These are phyloP conservation scores for Didymella pomorum DNA, from an alignment of 2,329 filamentous ascomycete genomes.

Conservation along the genomic window DNA sequence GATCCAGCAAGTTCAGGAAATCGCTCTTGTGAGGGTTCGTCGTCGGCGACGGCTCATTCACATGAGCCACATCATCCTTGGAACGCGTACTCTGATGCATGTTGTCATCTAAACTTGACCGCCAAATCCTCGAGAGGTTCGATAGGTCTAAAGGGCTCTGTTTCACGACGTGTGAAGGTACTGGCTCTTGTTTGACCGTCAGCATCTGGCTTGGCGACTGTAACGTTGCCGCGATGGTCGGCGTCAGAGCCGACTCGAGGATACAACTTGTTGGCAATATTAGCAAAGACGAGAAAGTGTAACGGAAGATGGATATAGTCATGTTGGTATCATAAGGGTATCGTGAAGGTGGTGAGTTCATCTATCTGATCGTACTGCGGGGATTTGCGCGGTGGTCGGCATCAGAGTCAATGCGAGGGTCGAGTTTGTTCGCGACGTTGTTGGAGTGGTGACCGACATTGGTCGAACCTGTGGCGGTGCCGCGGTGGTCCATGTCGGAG, in stretches of 20 bases:
- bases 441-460: constrained; percentile 42
- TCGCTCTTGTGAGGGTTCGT: constrained; percentile 21
- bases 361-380: constrained; percentile 31
- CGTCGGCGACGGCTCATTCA: constrained; percentile 14
- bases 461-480: constrained; percentile 30
- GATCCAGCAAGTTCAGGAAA: constrained; percentile 30
- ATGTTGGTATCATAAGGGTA: constrained; percentile 18
- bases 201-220: neutral
- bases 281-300: constrained; percentile 1
- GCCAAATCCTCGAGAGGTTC: neutral
- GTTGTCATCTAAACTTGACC: constrained; percentile 10
- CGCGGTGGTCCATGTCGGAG: constrained; percentile 35
- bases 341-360: neutral
- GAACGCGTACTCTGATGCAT: neutral
- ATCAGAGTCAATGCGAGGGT: constrained; percentile 38
- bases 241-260: constrained; percentile 6
- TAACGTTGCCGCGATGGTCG: constrained; percentile 2
- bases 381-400: constrained; percentile 39
- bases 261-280: constrained; percentile 25
- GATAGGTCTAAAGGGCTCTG: constrained; percentile 5
- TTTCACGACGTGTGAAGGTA: constrained; percentile 9
- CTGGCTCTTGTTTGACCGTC: neutral
- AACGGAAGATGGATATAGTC: constrained; percentile 24
- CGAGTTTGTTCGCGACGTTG: constrained; percentile 42
- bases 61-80: neutral